Conservation (phyloP, 139 green algal species). For the Ulvella scutata region DNA sequence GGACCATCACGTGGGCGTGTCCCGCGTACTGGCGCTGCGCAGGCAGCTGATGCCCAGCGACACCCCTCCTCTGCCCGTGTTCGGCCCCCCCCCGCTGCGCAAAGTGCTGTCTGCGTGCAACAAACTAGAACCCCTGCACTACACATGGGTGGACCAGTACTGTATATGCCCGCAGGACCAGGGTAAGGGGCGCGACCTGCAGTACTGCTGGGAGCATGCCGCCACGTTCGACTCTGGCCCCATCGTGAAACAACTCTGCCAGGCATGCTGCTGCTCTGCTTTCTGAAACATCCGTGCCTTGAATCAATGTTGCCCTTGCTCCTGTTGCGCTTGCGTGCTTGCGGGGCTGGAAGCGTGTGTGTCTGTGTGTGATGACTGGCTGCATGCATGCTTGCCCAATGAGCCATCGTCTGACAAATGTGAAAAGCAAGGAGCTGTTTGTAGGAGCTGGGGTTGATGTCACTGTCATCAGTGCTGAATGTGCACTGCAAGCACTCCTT, state of each 20-base stretch:
- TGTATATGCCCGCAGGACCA: neutral
- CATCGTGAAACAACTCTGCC: neutral
- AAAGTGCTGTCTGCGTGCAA: slow-evolving; percentile 42
- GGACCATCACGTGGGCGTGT: slow-evolving; percentile 89
- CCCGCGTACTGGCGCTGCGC: slow-evolving; percentile 35
- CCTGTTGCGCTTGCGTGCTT: no score
- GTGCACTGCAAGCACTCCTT: slow-evolving; percentile 36
- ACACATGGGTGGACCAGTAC: neutral
- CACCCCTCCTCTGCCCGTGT: slow-evolving; percentile 46
- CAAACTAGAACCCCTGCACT: slow-evolving; percentile 22
- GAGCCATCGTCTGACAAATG: slow-evolving; percentile 38
- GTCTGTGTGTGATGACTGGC: no score
- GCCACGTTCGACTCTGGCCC: neutral
- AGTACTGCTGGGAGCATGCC: neutral
- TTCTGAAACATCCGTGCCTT: no score
- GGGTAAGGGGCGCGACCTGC: neutral
- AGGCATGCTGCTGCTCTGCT: no score
- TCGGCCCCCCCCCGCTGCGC: slow-evolving; percentile 64
- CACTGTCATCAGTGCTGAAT: slow-evolving; percentile 12
- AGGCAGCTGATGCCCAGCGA: slow-evolving; percentile 22
- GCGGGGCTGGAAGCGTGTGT: no score
- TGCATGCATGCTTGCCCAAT: slow-evolving; percentile 5
- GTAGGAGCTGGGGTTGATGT: neutral
- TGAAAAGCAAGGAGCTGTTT: slow-evolving; percentile 45
- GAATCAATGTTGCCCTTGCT: no score